phyloP scores from a whole-genome alignment of 805 yeast species.

The Blastobotrys robertii region DNA sequence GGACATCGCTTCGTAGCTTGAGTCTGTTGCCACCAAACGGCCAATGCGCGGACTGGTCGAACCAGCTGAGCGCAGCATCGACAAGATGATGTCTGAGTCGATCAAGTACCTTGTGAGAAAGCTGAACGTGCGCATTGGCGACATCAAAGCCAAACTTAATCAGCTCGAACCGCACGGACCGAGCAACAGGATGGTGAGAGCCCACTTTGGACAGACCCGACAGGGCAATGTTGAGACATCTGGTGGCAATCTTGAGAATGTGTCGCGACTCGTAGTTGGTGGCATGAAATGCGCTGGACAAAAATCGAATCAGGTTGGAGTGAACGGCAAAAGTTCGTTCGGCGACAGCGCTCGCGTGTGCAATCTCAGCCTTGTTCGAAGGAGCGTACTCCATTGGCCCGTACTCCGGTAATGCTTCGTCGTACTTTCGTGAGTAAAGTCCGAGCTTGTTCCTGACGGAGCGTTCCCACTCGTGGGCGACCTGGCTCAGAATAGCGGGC shows the following conservation, averaged over 20 bases:
- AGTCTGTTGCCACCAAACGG: slow-evolving; percentile 81
- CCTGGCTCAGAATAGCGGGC: slow-evolving; percentile 53
- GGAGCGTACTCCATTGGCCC: slow-evolving; percentile 84
- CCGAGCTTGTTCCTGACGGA: slow-evolving; percentile 55
- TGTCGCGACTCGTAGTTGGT: slow-evolving; percentile 63
- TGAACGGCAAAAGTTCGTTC: slow-evolving; percentile 56
- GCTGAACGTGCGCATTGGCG: slow-evolving; percentile 43
- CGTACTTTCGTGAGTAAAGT: slow-evolving; percentile 47
- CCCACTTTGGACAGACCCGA: slow-evolving; percentile 49
- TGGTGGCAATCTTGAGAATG: slow-evolving; percentile 56
- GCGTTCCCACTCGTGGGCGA: slow-evolving; percentile 58
- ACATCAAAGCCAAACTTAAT: slow-evolving; percentile 59
- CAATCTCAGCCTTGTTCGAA: slow-evolving; percentile 52
- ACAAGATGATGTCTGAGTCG: slow-evolving; percentile 44
- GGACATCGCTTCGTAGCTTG: slow-evolving; percentile 59
- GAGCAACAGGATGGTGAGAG: slow-evolving; percentile 74
- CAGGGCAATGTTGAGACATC: slow-evolving; percentile 33
- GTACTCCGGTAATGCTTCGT: slow-evolving; percentile 50
- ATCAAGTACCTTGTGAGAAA: slow-evolving; percentile 37
- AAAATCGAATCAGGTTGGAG: slow-evolving; percentile 51
- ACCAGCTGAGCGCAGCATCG: slow-evolving; percentile 74
- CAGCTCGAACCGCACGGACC: slow-evolving; percentile 66
- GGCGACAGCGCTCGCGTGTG: slow-evolving; percentile 41
- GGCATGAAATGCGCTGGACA: slow-evolving; percentile 73
- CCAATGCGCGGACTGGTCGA: slow-evolving; percentile 46